phyloP scores from a whole-genome alignment of 1,139 yeast genomes.

The Zygosaccharomyces sapae region DNA sequence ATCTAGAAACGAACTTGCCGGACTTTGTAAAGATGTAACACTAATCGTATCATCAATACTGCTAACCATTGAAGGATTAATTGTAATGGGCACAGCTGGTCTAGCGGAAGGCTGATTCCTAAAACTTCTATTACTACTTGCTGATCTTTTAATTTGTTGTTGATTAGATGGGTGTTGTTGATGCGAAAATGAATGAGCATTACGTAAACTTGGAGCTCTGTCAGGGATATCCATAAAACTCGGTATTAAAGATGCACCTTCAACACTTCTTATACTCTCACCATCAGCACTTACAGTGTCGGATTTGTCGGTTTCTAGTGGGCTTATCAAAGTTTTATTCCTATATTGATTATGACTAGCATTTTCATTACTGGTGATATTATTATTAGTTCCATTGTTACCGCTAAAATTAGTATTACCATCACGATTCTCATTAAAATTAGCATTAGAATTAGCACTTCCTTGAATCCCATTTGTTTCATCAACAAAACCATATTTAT shows the following conservation, averaged over 20 bases:
- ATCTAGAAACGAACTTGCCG: conserved; percentile 14
- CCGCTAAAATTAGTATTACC: conserved; percentile 2
- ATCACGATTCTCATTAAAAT: not conserved
- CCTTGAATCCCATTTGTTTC: conserved; percentile 7
- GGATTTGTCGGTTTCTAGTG: conserved; percentile 14
- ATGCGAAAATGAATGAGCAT: conserved; percentile 3
- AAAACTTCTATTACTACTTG: conserved; percentile 30
- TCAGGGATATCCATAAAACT: conserved; percentile 39
- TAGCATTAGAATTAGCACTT: conserved; percentile 6
- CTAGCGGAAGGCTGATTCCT: conserved; percentile 16
- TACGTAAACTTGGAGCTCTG: conserved; percentile 10
- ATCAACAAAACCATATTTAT: conserved; percentile 12
- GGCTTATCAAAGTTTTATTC: conserved; percentile 6
- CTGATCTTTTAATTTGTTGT: conserved; percentile 21
- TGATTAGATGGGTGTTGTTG: conserved; percentile 7
- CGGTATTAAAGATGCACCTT: conserved; percentile 39
- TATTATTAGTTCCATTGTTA: conserved; percentile 7
- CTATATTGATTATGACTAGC: conserved; percentile 1
- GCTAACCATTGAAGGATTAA: conserved; percentile 20
- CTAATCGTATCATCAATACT: conserved; percentile 18
- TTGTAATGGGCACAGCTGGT: conserved; percentile 10
- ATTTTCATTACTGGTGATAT: conserved; percentile 6
- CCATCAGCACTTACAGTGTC: conserved; percentile 18
- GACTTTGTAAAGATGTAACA: conserved; percentile 15
- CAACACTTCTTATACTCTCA: conserved; percentile 35